Conservation (phyloP, 495 filamentous ascomycete species). For the Penicillium canariense region DNA sequence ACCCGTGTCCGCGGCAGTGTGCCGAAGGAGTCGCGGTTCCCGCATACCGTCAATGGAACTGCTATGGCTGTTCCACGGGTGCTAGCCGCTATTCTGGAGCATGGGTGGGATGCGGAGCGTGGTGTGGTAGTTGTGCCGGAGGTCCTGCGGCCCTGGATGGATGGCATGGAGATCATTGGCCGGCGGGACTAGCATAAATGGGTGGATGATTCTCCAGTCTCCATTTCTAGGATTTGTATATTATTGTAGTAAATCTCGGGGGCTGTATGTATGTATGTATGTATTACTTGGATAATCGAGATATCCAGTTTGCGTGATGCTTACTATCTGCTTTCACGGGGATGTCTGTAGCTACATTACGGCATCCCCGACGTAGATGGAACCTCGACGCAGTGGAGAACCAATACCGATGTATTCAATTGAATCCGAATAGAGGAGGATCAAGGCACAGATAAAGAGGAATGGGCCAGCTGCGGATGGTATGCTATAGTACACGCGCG, state of each 20-base stretch:
- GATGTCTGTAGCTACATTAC: neutral
- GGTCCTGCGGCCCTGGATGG: slow-evolving; percentile 78
- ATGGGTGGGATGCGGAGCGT: slow-evolving; percentile 74
- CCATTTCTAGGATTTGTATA: neutral
- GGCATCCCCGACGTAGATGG: too few relatives aligned
- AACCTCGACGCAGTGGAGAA: too few relatives aligned
- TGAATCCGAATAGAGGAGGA: neutral
- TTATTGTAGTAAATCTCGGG: neutral
- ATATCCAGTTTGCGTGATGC: neutral
- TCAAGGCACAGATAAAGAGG: slow-evolving; percentile 8
- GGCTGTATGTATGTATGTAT: neutral
- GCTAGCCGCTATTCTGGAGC: slow-evolving; percentile 87
- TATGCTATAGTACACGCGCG: slow-evolving; percentile 15
- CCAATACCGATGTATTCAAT: too few relatives aligned
- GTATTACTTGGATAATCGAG: neutral
- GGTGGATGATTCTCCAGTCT: neutral
- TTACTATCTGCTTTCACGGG: neutral
- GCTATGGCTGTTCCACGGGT: slow-evolving; percentile 89
- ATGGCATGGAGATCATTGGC: slow-evolving; percentile 64
- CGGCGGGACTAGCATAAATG: neutral
- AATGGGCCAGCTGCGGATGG: slow-evolving; percentile 1
- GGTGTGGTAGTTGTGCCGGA: slow-evolving; percentile 70
- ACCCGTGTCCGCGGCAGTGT: slow-evolving; percentile 58
- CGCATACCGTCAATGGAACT: slow-evolving; percentile 91
- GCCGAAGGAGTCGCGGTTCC: slow-evolving; percentile 53